Evolutionary conservation across 1,284 basidiomycete species (phyloP), one percentile per base, ranked within the genome.

Genomic region (Coniferiporia sulphurascens): DNA sequence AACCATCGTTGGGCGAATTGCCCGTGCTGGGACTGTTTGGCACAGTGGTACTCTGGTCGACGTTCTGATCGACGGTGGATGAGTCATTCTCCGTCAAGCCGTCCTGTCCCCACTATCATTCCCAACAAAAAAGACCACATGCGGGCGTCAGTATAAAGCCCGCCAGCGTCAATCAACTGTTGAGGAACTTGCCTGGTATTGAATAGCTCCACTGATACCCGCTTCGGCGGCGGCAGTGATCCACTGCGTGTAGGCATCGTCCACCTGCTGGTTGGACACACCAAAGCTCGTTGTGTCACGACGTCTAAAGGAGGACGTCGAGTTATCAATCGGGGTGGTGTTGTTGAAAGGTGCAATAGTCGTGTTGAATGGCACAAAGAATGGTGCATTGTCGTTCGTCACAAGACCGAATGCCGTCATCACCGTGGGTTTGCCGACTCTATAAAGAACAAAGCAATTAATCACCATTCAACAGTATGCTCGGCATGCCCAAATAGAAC

Each of bases 1-100:
- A 88, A 66, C 85, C 85, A 69, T 87, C 85, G 62, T 86, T 82
- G 32, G 86, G 86, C 3, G 84, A 83, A 21, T 70, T 52, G 13
- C 78, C 80, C 6, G 77, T 75, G 22, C 69, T 67, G 53, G 70
- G 69, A 15, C 69, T 62, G 34, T 65, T 72, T 6, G 71, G 64
- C 38, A 71, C 70, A 45, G 68, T 65, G 5, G 66, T 64, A 7
- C 73, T 80, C 21, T 71, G 71, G 52, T 69, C 68, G 21, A 65
- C 59, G 48, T 66, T 62, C 0, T 73, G 69, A 32, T 74, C 69
- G 9, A 72, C 70, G 5, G 71, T 66, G 17, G 69, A 61, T 41
- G 63, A 65, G n/a, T 70, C 66, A 46, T 60, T 64, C 56, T 81
- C 71, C 1, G 74, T 69, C 3, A 78, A 78, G 35, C 81, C 80